These are phyloP conservation scores for Lophiostoma macrostomum DNA, from an alignment of 495 filamentous ascomycete genomes.

Conservation along the genomic window DNA sequence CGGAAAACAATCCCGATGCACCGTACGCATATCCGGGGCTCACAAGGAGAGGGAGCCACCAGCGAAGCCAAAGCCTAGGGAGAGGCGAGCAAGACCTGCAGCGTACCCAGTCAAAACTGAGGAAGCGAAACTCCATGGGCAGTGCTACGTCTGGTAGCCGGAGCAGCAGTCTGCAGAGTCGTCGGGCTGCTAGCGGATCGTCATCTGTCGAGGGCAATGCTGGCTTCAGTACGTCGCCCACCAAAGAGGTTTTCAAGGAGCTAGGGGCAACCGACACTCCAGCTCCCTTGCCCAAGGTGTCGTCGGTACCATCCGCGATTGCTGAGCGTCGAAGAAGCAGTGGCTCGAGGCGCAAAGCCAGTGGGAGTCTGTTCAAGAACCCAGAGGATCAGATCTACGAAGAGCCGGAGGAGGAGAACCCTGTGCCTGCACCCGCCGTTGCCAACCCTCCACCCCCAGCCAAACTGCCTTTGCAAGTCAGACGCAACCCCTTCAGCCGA, in stretches of 20 bases:
- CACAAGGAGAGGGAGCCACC: conserved; percentile 59
- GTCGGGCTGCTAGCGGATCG: conserved; percentile 30
- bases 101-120: conserved; percentile 25
- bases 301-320: conserved; percentile 10
- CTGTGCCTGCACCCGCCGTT: conserved; percentile 13
- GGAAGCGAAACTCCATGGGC: conserved; percentile 29
- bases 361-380: conserved; percentile 45
- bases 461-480: conserved; percentile 27
- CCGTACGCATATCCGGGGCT: conserved; percentile 62
- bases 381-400: conserved; percentile 86
- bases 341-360: conserved; percentile 49
- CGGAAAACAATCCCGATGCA: conserved; percentile 54
- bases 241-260: conserved; percentile 4
- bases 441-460: conserved; percentile 20
- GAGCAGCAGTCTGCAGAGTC: conserved; percentile 29
- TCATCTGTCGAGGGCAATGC: conserved; percentile 29
- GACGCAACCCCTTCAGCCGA: conserved; percentile 44
- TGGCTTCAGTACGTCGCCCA: conserved; percentile 11
- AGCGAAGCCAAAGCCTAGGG: conserved; percentile 58
- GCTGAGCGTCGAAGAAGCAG: conserved; percentile 40
- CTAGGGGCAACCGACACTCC: neutral
- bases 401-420: conserved; percentile 61
- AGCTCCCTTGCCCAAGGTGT: conserved; percentile 3
- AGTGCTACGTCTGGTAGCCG: conserved; percentile 24
- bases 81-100: conserved; percentile 46